Conservation (phyloP, 768 basidiomycete species). For the Hydnomerulius pinastri region DNA sequence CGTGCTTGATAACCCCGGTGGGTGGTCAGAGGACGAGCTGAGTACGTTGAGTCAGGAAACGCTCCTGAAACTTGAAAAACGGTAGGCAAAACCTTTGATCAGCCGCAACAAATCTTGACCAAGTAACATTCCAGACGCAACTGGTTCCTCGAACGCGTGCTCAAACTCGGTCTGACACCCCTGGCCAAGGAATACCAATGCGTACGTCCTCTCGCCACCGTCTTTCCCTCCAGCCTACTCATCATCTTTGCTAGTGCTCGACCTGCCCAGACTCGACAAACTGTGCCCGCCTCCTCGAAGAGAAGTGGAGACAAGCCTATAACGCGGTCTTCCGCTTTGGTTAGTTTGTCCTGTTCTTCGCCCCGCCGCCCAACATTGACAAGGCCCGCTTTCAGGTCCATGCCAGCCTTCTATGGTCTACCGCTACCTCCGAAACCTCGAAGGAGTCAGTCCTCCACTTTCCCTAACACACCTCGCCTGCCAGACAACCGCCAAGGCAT, state of each 20-base stretch:
- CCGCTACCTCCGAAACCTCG: slow-evolving; percentile 86
- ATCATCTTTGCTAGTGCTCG: slow-evolving; percentile 53
- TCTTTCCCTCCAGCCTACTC: background rate
- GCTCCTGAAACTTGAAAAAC: slow-evolving; percentile 84
- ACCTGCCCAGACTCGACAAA: slow-evolving; percentile 79
- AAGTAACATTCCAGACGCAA: slow-evolving; percentile 57
- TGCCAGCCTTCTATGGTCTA: slow-evolving; percentile 92
- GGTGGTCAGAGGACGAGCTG: slow-evolving; percentile 78
- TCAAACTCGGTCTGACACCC: slow-evolving; percentile 85
- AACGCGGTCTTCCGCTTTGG: slow-evolving; percentile 86
- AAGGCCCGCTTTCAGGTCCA: slow-evolving; percentile 52
- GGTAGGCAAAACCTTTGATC: slow-evolving; percentile 41
- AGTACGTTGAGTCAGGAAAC: slow-evolving; percentile 83
- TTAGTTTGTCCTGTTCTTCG: slow-evolving; percentile 19
- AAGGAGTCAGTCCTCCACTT: slow-evolving; percentile 88
- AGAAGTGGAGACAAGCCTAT: slow-evolving; percentile 92
- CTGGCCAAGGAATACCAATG: slow-evolving; percentile 96
- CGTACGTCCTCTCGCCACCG: slow-evolving; percentile 44
- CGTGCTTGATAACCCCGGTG: slow-evolving; percentile 89
- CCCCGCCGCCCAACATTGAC: background rate
- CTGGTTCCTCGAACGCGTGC: slow-evolving; percentile 93
- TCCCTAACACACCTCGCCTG: slow-evolving; percentile 85
- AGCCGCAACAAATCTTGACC: background rate
- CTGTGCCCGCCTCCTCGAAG: slow-evolving; percentile 86
- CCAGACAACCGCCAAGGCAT: slow-evolving; percentile 87